Evolutionary conservation across 2,329 filamentous ascomycete genomes (phyloP).

Genomic region (Nigrograna mackinnonii): DNA sequence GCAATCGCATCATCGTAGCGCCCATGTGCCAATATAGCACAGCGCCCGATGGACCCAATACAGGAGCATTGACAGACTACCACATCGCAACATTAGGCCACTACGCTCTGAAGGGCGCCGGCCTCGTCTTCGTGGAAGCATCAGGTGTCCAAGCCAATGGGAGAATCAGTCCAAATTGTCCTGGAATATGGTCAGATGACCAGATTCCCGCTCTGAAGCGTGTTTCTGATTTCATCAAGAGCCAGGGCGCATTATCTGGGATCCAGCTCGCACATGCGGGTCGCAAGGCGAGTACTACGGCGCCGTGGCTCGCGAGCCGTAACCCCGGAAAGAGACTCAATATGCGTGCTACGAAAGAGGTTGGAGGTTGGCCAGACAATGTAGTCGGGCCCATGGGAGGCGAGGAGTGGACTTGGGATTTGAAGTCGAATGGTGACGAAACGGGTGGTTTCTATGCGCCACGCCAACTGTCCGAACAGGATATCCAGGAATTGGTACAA

Average conservation of each 20-base stretch:
- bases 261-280: slow-evolving; percentile 43
- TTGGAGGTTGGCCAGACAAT: slow-evolving; percentile 38
- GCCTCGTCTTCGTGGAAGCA: slow-evolving; percentile 40
- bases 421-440: slow-evolving; percentile 29
- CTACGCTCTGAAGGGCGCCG: slow-evolving; percentile 42
- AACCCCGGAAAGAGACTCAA: slow-evolving; percentile 27
- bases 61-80: slow-evolving; percentile 41
- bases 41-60: slow-evolving; percentile 35
- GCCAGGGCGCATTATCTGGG: slow-evolving; percentile 31
- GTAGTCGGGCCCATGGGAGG: slow-evolving; percentile 43
- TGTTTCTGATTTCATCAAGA: slow-evolving; percentile 39
- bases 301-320: slow-evolving; percentile 31
- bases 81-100: slow-evolving; percentile 43
- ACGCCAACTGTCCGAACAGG: slow-evolving; percentile 36
- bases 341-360: slow-evolving; percentile 27
- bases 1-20: slow-evolving; percentile 41
- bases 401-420: slow-evolving; percentile 45
- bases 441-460: slow-evolving; percentile 42
- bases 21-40: slow-evolving; percentile 44
- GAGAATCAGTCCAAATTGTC: slow-evolving; percentile 39
- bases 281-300: slow-evolving; percentile 35
- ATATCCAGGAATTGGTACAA: slow-evolving; percentile 42
- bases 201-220: slow-evolving; percentile 37
- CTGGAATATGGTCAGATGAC: slow-evolving; percentile 39
- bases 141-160: slow-evolving; percentile 40